Percentiles rank a stretch among this genome's conserved stretches.
phyloP scores from a whole-genome alignment of 2,329 filamentous ascomycete species.

The Phialocephala sp. region DNA sequence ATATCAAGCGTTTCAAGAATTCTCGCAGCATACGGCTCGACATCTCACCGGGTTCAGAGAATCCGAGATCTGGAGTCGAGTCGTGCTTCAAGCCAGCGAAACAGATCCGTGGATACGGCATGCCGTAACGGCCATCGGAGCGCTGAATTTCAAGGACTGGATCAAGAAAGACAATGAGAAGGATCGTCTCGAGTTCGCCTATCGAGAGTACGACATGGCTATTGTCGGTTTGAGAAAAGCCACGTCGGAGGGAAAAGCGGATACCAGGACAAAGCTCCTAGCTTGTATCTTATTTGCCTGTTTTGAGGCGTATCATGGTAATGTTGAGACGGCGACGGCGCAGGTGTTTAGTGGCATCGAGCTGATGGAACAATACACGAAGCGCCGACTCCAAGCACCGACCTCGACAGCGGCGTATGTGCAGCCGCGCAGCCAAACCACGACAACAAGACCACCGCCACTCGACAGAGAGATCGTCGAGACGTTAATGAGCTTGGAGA shows the following conservation, averaged over 20 bases:
- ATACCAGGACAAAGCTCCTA: conserved; percentile 17
- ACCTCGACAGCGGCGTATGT: background rate
- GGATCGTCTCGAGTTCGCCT: conserved; percentile 14
- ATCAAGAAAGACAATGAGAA: conserved; percentile 3
- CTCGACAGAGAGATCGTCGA: conserved; percentile 18
- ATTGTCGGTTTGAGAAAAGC: conserved; percentile 5
- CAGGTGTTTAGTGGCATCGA: conserved; percentile 14
- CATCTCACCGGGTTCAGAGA: conserved; percentile 25
- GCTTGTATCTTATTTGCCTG: conserved; percentile 24
- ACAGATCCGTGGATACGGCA: conserved; percentile 24
- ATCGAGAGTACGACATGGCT: conserved; percentile 16
- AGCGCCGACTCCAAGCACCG: background rate
- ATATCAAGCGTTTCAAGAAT: conserved; percentile 28
- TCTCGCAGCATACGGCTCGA: conserved; percentile 22
- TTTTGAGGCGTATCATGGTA: conserved; percentile 21
- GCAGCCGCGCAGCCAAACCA: background rate
- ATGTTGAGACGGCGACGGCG: background rate
- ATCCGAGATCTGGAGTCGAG: conserved; percentile 22
- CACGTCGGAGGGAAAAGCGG: background rate
- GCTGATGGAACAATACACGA: conserved; percentile 12
- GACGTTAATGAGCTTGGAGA: conserved; percentile 18
- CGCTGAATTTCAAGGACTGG: conserved; percentile 16
- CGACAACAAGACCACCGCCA: background rate
- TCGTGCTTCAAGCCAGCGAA: conserved; percentile 28
- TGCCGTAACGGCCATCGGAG: conserved; percentile 29